These are phyloP conservation scores for Beauveria asiatica DNA, from an alignment of 2,329 filamentous ascomycete species.

Conservation along the genomic window DNA sequence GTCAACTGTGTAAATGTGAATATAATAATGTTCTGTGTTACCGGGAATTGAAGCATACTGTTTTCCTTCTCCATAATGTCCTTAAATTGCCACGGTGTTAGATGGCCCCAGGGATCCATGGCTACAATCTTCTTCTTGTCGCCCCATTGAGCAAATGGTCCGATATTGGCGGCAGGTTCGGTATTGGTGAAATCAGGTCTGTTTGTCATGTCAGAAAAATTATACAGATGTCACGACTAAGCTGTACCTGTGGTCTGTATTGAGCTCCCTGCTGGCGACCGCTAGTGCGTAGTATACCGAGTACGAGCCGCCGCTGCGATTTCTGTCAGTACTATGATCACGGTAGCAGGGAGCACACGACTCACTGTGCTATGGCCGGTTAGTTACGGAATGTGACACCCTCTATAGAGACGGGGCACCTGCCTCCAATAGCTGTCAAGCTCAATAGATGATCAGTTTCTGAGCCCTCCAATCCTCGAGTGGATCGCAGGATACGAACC, in stretches of 20 bases:
- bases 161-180: constrained; percentile 82
- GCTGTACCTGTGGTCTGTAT: constrained; percentile 62
- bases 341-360: background rate
- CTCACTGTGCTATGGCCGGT: constrained; percentile 29
- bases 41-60: constrained; percentile 28
- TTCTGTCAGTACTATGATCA: constrained; percentile 6
- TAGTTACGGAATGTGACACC: background rate
- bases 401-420: constrained; percentile 16
- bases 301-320: constrained; percentile 68
- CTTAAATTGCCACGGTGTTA: constrained; percentile 75
- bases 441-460: constrained; percentile 5
- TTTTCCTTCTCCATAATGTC: constrained; percentile 70
- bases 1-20: constrained; percentile 45
- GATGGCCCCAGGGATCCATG: constrained; percentile 91
- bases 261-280: constrained; percentile 82
- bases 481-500: constrained; percentile 40
- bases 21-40: constrained; percentile 6
- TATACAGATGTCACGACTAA: background rate
- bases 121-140: constrained; percentile 92
- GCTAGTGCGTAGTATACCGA: constrained; percentile 92
- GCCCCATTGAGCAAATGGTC: constrained; percentile 82
- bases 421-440: constrained; percentile 47
- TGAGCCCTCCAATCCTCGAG: background rate
- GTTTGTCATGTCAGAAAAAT: background rate
- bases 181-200: constrained; percentile 64